Evolutionary conservation across 352 stramenopile genomes (phyloP).

Genomic region (Globisporangium recalcitrans): DNA sequence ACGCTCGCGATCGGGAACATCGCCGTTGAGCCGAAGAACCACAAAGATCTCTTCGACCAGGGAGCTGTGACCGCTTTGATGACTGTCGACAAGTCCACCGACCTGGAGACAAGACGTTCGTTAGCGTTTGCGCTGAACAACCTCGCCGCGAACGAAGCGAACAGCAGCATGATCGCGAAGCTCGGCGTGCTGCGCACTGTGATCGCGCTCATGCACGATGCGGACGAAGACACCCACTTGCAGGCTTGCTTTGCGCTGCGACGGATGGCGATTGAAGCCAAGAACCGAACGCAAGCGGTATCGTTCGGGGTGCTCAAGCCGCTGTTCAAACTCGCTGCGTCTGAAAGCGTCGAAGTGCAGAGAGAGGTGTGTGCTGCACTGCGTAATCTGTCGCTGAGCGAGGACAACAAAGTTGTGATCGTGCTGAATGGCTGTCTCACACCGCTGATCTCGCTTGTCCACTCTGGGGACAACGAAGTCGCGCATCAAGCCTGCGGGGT

Average conservation of each 20-base stretch:
- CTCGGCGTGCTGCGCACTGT: slow-evolving; percentile 84
- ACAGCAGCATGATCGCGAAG: slow-evolving; percentile 83
- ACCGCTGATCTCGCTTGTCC: slow-evolving; percentile 84
- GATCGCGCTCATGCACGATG: slow-evolving; percentile 81
- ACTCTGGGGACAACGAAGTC: slow-evolving; percentile 88
- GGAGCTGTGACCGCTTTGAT: slow-evolving; percentile 88
- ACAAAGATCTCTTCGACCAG: slow-evolving; percentile 91
- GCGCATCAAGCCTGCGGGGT: slow-evolving; percentile 89
- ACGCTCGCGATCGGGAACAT: slow-evolving; percentile 91
- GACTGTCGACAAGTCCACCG: slow-evolving; percentile 69
- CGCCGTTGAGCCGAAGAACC: slow-evolving; percentile 81
- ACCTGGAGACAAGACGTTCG: slow-evolving; percentile 89
- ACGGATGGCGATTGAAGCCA: slow-evolving; percentile 88
- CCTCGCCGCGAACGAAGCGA: slow-evolving; percentile 88
- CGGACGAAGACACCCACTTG: slow-evolving; percentile 91
- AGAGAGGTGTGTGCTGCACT: slow-evolving; percentile 90
- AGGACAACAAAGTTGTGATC: slow-evolving; percentile 92
- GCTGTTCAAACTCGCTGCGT: slow-evolving; percentile 83
- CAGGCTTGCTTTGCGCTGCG: slow-evolving; percentile 91
- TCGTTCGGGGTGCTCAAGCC: slow-evolving; percentile 88
- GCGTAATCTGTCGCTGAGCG: slow-evolving; percentile 89
- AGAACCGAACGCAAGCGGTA: slow-evolving; percentile 90
- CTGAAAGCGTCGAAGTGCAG: slow-evolving; percentile 89
- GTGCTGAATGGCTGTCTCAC: slow-evolving; percentile 79
- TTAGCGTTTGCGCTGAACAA: slow-evolving; percentile 95